phyloP scores from a whole-genome alignment of 805 yeast genomes.

The Yamadazyma akitaensis region DNA sequence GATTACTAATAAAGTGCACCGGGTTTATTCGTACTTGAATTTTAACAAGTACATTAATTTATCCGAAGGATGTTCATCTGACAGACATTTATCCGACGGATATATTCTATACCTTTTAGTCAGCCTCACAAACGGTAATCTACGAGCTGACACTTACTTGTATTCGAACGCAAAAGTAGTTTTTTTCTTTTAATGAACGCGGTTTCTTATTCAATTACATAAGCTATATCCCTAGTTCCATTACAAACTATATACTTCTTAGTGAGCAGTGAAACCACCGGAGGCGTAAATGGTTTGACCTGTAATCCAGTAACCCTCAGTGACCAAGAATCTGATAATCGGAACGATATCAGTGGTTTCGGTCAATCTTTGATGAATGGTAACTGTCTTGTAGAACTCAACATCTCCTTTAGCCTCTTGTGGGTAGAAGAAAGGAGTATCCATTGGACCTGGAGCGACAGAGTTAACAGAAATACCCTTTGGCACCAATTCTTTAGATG shows the following conservation, averaged over 20 bases:
- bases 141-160: no score
- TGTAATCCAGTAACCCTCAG: slow-evolving; percentile 67
- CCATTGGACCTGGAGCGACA: slow-evolving; percentile 68
- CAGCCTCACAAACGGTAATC: no score
- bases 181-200: no score
- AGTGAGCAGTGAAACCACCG: slow-evolving; percentile 67
- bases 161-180: no score
- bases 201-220: no score
- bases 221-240: background rate
- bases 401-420: slow-evolving; percentile 54
- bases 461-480: slow-evolving; percentile 50
- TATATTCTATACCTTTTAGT: no score
- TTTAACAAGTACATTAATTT: no score
- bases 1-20: no score
- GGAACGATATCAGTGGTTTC: slow-evolving; percentile 62
- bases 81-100: no score
- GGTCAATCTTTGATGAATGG: slow-evolving; percentile 50
- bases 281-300: slow-evolving; percentile 66
- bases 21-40: no score
- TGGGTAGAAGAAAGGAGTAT: slow-evolving; percentile 61
- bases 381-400: slow-evolving; percentile 53
- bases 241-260: background rate
- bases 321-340: slow-evolving; percentile 53
- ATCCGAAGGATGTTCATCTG: no score
- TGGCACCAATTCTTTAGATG: slow-evolving; percentile 50